These are phyloP conservation scores for Apostasia shenzhenica DNA, from an alignment of 106 monocot species.

Conservation along the genomic window DNA sequence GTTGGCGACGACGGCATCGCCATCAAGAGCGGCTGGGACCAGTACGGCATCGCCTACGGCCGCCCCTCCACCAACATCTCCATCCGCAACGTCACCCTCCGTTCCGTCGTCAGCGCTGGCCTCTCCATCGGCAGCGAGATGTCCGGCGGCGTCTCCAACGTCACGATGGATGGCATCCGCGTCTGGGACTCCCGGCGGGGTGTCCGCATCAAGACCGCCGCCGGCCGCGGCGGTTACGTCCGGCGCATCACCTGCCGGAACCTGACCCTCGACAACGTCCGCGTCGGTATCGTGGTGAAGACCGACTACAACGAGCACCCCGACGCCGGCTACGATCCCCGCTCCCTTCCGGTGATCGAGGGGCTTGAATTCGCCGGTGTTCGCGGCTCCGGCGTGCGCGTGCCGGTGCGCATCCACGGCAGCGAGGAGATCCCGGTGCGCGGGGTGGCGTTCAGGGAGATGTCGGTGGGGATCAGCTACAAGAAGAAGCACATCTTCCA, in stretches of 20 bases:
- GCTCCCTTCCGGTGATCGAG: slow-evolving; percentile 29
- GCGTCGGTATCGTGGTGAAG: slow-evolving; percentile 75
- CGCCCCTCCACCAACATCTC: slow-evolving; percentile 60
- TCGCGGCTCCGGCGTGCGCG: slow-evolving; percentile 46
- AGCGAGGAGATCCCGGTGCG: slow-evolving; percentile 61
- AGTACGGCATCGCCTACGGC: slow-evolving; percentile 61
- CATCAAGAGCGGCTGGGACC: slow-evolving; percentile 85
- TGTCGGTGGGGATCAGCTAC: slow-evolving; percentile 60
- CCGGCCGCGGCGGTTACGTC: slow-evolving; percentile 65
- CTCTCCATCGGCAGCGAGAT: slow-evolving; percentile 92
- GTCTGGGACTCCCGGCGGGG: slow-evolving; percentile 62
- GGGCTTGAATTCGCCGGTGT: slow-evolving; percentile 39
- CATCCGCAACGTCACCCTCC: slow-evolving; percentile 50
- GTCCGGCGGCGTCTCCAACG: slow-evolving; percentile 85
- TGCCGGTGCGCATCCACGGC: slow-evolving; percentile 62
- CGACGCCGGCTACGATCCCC: slow-evolving; percentile 42
- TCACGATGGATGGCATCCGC: slow-evolving; percentile 52
- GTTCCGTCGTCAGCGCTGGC: slow-evolving; percentile 67
- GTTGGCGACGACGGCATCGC: slow-evolving; percentile 81
- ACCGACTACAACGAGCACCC: slow-evolving; percentile 84
- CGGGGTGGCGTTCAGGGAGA: slow-evolving; percentile 42
- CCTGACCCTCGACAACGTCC: slow-evolving; percentile 61
- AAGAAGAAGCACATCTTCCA: slow-evolving; percentile 78
- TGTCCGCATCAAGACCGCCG: slow-evolving; percentile 73
- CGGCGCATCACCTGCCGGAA: slow-evolving; percentile 52